phyloP scores from a whole-genome alignment of 1,284 basidiomycete species.

The Wolfiporia cocos region DNA sequence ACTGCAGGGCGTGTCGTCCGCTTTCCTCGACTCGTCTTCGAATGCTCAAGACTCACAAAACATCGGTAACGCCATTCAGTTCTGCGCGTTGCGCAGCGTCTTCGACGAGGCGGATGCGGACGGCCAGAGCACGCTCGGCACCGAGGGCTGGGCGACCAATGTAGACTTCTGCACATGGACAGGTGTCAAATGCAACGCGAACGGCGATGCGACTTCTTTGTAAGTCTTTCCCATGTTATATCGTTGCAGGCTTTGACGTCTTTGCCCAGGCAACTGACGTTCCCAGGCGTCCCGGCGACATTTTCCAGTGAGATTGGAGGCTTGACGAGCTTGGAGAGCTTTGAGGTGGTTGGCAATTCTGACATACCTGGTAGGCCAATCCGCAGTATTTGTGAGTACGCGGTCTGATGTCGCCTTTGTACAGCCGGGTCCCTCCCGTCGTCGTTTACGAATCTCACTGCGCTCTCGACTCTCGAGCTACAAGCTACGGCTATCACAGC shows the following conservation, averaged over 20 bases:
- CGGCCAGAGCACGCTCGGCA: slow-evolving; percentile 33
- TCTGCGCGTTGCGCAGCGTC: slow-evolving; percentile 44
- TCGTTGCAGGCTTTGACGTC: not conserved
- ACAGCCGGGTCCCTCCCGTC: slow-evolving; percentile 36
- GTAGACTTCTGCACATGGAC: slow-evolving; percentile 42
- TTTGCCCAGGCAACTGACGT: slow-evolving; percentile 33
- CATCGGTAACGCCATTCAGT: slow-evolving; percentile 36
- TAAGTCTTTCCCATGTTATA: slow-evolving; percentile 22
- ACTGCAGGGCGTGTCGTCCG: slow-evolving; percentile 33
- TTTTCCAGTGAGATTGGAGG: slow-evolving; percentile 38
- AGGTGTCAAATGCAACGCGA: slow-evolving; percentile 38
- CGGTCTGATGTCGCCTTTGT: not conserved
- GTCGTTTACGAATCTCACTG: slow-evolving; percentile 32
- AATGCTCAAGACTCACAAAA: slow-evolving; percentile 27
- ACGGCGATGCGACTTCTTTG: slow-evolving; percentile 38
- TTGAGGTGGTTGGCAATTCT: slow-evolving; percentile 38
- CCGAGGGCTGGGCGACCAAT: slow-evolving; percentile 43
- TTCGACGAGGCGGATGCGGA: slow-evolving; percentile 36
- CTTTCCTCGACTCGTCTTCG: slow-evolving; percentile 25
- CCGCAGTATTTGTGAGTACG: too few species aligned
- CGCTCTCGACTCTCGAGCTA: slow-evolving; percentile 35
- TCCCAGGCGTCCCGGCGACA: slow-evolving; percentile 40
- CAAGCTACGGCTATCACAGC: slow-evolving; percentile 39
- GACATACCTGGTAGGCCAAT: slow-evolving; percentile 31
- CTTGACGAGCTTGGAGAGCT: slow-evolving; percentile 32